Conservation (phyloP, 352 stramenopile species). For the Phytophthora pistaciae region DNA sequence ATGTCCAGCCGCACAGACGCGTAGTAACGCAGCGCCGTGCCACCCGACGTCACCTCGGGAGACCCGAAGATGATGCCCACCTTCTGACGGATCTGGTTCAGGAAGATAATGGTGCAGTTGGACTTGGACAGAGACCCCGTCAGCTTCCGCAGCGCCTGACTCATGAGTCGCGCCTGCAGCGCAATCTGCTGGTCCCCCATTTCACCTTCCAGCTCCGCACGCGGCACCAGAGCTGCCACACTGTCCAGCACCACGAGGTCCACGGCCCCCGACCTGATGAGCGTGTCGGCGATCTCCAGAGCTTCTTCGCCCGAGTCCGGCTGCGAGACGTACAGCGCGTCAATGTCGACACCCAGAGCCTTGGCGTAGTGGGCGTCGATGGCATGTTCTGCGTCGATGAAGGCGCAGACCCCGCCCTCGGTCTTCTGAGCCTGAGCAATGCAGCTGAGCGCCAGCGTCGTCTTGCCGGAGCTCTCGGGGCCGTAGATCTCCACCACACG, state of each 20-base stretch:
- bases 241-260: slow-evolving; percentile 98
- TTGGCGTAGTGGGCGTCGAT: slow-evolving; percentile 97
- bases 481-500: slow-evolving; percentile 99
- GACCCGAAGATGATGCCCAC: slow-evolving; percentile 98
- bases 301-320: slow-evolving; percentile 98
- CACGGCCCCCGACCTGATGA: slow-evolving; percentile 96
- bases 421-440: slow-evolving; percentile 96
- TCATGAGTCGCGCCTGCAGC: slow-evolving; percentile 98
- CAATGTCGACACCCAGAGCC: slow-evolving; percentile 94
- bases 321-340: slow-evolving; percentile 97
- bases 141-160: slow-evolving; percentile 97
- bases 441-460: slow-evolving; percentile 97
- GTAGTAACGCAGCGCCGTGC: slow-evolving; percentile 88
- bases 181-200: slow-evolving; percentile 98
- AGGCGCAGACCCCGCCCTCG: slow-evolving; percentile 94
- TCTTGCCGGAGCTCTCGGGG: slow-evolving; percentile 98
- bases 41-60: slow-evolving; percentile 96
- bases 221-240: slow-evolving; percentile 97
- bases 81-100: slow-evolving; percentile 99
- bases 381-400: slow-evolving; percentile 99
- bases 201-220: slow-evolving; percentile 95
- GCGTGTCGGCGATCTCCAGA: slow-evolving; percentile 98
- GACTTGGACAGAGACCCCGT: slow-evolving; percentile 95
- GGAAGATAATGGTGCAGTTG: slow-evolving; percentile 98
- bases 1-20: slow-evolving; percentile 96